phyloP scores from a whole-genome alignment of 2,329 filamentous ascomycete genomes.

The Arthrobotrys sinensis region DNA sequence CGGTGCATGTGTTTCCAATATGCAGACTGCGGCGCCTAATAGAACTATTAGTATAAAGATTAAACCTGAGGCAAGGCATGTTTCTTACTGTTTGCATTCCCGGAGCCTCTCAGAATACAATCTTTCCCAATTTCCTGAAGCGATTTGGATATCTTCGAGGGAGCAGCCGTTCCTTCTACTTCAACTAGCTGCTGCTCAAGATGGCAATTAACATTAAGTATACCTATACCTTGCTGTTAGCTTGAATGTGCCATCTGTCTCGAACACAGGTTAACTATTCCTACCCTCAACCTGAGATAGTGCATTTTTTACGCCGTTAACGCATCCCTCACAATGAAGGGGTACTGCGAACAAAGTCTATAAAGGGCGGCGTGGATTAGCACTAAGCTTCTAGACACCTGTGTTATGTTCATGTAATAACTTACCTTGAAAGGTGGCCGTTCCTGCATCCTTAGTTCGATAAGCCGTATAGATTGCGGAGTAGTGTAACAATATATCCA shows the following conservation, averaged over 20 bases:
- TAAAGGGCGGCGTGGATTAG: slow-evolving; percentile 19
- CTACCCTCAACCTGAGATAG: slow-evolving; percentile 80
- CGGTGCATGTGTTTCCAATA: slow-evolving; percentile 85
- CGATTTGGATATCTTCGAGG: slow-evolving; percentile 88
- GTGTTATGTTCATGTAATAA: neutral
- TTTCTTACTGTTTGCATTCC: slow-evolving; percentile 80
- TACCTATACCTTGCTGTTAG: slow-evolving; percentile 71
- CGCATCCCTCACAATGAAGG: slow-evolving; percentile 89
- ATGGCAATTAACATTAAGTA: slow-evolving; percentile 85
- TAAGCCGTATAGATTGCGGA: neutral
- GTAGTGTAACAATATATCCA: neutral
- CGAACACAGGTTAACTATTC: slow-evolving; percentile 23
- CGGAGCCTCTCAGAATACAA: slow-evolving; percentile 92
- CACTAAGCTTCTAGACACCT: neutral
- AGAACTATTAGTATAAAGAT: slow-evolving; percentile 39
- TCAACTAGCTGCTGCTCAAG: slow-evolving; percentile 86
- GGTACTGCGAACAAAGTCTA: slow-evolving; percentile 96
- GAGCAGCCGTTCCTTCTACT: slow-evolving; percentile 88
- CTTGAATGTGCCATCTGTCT: neutral
- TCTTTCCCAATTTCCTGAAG: slow-evolving; percentile 93
- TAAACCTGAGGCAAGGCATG: slow-evolving; percentile 16
- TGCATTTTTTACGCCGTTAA: slow-evolving; percentile 86
- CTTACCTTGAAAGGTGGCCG: slow-evolving; percentile 40
- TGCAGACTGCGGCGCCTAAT: slow-evolving; percentile 87
- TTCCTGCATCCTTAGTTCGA: slow-evolving; percentile 17